Conservation (phyloP, 2,329 filamentous ascomycete genomes). For the Trichoderma semiorbis region DNA sequence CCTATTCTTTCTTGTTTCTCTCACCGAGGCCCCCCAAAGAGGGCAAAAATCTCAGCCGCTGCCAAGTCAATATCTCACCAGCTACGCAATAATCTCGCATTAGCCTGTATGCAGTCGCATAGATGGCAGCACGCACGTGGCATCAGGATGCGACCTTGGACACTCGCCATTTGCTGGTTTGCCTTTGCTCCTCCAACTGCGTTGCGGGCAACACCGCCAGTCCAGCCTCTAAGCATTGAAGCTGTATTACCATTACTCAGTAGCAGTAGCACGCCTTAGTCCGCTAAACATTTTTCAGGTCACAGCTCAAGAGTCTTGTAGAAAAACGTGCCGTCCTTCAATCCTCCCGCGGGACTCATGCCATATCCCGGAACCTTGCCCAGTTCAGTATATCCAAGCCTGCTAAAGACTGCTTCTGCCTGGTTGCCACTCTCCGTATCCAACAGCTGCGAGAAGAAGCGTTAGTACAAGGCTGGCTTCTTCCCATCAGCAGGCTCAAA, state of each 20-base stretch:
- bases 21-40: background rate
- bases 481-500: background rate
- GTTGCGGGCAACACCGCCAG: background rate
- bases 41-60: background rate
- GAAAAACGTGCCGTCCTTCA: conserved; percentile 53
- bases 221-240: background rate
- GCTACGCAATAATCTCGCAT: background rate
- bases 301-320: conserved; percentile 51
- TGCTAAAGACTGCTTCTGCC: conserved; percentile 52
- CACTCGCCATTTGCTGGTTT: background rate
- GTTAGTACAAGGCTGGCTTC: background rate
- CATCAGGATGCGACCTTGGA: background rate
- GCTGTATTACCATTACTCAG: background rate
- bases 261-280: background rate
- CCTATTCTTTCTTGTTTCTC: background rate
- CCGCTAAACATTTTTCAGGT: background rate
- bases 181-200: background rate
- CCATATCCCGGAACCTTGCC: conserved; percentile 55
- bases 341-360: conserved; percentile 45
- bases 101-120: background rate
- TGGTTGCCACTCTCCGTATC: conserved; percentile 51
- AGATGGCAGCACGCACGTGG: conserved; percentile 1
- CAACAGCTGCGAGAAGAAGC: conserved; percentile 38
- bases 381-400: conserved; percentile 53
- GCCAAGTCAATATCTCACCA: background rate